A percentile compares a stretch with the other conserved stretches of the same genome.
Conservation (phyloP, 2,329 filamentous ascomycete species). For the Verticillium nonalfalfae region DNA sequence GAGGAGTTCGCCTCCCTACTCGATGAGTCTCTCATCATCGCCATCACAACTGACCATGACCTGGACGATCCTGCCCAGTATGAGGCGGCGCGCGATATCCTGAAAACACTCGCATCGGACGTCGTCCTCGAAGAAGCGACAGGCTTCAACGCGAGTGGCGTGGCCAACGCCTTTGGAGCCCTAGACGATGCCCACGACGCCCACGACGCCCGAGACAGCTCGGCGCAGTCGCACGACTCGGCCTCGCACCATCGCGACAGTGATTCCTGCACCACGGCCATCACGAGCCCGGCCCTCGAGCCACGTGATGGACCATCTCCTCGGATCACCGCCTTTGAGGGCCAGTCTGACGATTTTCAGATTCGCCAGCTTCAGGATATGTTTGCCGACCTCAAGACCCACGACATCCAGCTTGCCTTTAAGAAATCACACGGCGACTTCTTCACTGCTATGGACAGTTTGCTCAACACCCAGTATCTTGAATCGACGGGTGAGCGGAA, state of each 20-base stretch:
- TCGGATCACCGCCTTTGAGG: constrained; percentile 20
- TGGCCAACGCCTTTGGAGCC: constrained; percentile 36
- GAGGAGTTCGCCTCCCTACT: constrained; percentile 67
- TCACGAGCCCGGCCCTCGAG: constrained; percentile 10
- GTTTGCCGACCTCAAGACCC: constrained; percentile 62
- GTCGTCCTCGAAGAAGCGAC: constrained; percentile 64
- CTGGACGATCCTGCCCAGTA: constrained; percentile 46
- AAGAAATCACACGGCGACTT: constrained; percentile 63
- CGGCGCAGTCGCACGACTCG: constrained; percentile 15
- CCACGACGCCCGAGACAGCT: constrained; percentile 15
- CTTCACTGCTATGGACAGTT: constrained; percentile 66
- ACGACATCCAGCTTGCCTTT: constrained; percentile 61
- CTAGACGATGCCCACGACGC: constrained; percentile 15
- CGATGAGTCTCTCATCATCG: constrained; percentile 70
- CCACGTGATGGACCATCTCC: constrained; percentile 5
- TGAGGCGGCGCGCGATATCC: constrained; percentile 45
- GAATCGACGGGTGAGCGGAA: constrained; percentile 56
- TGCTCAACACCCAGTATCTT: constrained; percentile 75
- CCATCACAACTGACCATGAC: constrained; percentile 70
- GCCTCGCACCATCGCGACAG: constrained; percentile 19
- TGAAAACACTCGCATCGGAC: constrained; percentile 59
- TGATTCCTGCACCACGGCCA: constrained; percentile 19
- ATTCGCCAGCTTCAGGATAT: constrained; percentile 57
- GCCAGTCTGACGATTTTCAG: constrained; percentile 53
- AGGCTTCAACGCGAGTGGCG: constrained; percentile 73